These are phyloP conservation scores for Hemileccinum rubropunctum DNA, from an alignment of 768 basidiomycete genomes.

Conservation along the genomic window DNA sequence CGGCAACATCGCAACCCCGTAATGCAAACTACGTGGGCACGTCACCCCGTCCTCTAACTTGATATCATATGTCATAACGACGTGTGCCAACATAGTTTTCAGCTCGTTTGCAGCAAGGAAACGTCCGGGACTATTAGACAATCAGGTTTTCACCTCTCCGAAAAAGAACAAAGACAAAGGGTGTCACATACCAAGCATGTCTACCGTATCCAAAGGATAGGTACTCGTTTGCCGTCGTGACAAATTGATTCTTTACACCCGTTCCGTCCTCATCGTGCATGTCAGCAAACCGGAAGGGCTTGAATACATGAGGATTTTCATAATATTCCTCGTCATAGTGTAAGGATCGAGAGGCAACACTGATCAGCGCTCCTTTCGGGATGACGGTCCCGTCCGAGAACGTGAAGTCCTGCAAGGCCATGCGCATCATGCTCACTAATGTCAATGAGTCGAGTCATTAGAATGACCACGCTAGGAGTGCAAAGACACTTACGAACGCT, in stretches of 20 bases:
- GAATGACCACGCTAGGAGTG: background rate
- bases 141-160: background rate
- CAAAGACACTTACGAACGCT: constrained; percentile 11
- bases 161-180: background rate
- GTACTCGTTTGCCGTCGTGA: constrained; percentile 31
- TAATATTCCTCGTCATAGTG: constrained; percentile 24
- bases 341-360: constrained; percentile 19
- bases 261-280: constrained; percentile 30
- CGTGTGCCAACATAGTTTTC: constrained; percentile 44
- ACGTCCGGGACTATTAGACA: constrained; percentile 18
- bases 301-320: constrained; percentile 35
- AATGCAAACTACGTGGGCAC: background rate
- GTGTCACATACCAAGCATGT: constrained; percentile 20
- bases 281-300: constrained; percentile 46
- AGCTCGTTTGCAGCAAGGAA: constrained; percentile 43
- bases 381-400: constrained; percentile 37
- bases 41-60: constrained; percentile 2
- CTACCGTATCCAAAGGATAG: constrained; percentile 35
- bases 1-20: background rate
- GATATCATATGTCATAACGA: constrained; percentile 28
- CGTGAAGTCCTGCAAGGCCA: constrained; percentile 28
- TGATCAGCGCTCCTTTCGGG: constrained; percentile 28
- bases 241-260: constrained; percentile 31
- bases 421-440: constrained; percentile 29
- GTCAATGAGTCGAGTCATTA: background rate